Evolutionary conservation across 306 rosid species (phyloP), one percentile per base, ranked within the genome.

Genomic region (Urtica urens): DNA sequence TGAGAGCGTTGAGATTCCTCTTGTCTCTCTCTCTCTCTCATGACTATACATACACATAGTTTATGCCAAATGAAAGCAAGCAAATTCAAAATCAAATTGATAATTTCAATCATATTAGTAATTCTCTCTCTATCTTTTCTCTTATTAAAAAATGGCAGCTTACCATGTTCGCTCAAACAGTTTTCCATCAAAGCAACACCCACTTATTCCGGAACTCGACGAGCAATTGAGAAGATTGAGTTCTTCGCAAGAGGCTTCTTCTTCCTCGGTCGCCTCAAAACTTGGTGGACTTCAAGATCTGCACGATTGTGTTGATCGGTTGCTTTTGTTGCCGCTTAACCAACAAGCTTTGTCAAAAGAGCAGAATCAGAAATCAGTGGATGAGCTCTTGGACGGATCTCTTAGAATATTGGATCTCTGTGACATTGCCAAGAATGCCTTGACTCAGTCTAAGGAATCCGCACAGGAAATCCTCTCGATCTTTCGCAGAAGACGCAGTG

Each of bases 141-240:
- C 21, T 11, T 16, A 13, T 13, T 6, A 8, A 38, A 11, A 23
- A 38, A 53, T 53, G 48, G 58, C 60, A 39, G 47, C 62, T 27
- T 46, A 34, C 59, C 73, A 75, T 10, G 24, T 41, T 34, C 81
- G 74, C 34, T 70, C 77, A 1, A 63, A 66, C 60, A 75, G 74
- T 63, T 61, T 66, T 26, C 81, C 81, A 0, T 56, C 68, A 1
- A 70, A 64, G 48, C 54, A 72, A 17, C 73, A 75, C 57, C 77
- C 77, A 10, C 28, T 62, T 27, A 16, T 75, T 51, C 31, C 35
- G 14, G 56, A 62, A 28, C 43, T 62, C 24, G 51, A 75, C 6
- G 68, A 66, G 49, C 66, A 70, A 15, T 55, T 75, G 55, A 38
- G 65, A 38, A 49, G 47, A 44, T 29, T 75, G 27, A 29, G 67